Base-by-base conservation (phyloP, 2,329 filamentous ascomycete genomes). In the Bipolaris cookei region DNA sequence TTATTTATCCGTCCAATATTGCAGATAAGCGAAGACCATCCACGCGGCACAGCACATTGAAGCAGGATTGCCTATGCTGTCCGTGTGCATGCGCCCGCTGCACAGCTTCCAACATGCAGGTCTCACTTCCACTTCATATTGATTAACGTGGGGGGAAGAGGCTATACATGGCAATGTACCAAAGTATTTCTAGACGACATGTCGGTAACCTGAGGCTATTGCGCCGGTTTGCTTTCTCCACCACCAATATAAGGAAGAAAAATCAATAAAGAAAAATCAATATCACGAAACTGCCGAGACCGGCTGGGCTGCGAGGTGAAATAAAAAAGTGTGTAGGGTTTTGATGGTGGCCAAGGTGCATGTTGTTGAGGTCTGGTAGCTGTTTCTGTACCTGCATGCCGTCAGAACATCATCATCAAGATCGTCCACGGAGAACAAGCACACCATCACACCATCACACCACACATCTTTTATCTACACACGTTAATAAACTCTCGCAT, bases 1-100 rank as follows among this genome's bases (percentile, higher is more conserved):
- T 38, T 45, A 52, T 56, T 56, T 46, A 56, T 18, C 54, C 48
- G 47, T 18, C 25, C 41, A 46, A 52, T 46, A 21, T 46, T 39
- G 48, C 42, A 46, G 42, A 47, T 56, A 46, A 37, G 34, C 54
- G 42, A 47, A 41, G 28, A 8, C 16, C 8, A 21, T 34, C 13
- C 7, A 49, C 3, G 34, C n/a, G 34, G 14, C 34, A 39, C 30
- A 44, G 46, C 47, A 49, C 39, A 30, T 54, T 25, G 21, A 32
- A 16, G 28, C 25, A 23, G 25, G 25, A 34, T 55, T 51, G 32
- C 53, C n/a, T 44, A 21, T 47, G 28, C 21, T 21, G 16, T 34
- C 35, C 18, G 18, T 21, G 18, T 38, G 43, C 50, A 52, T 52
- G 30, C 20, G 23, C 39, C 28, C 28, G 39, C 38, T 34, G n/a